Base-by-base conservation (phyloP, 495 filamentous ascomycete species). In the Collariella sp. region DNA sequence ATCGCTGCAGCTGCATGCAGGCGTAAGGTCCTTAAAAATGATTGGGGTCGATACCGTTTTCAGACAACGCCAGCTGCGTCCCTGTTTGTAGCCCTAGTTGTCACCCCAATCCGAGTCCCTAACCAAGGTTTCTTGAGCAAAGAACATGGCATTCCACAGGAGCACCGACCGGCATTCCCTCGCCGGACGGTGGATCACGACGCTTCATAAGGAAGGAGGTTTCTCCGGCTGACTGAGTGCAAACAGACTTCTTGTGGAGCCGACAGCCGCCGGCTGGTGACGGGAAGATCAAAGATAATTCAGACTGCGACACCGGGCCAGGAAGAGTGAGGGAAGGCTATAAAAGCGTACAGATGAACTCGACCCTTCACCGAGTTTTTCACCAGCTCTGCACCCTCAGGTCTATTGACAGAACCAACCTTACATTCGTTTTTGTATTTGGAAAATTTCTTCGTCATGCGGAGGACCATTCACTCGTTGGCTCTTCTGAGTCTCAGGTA, bases 401-500 rank as follows among this genome's bases (percentile, higher is more conserved):
- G 33, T 26, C 26, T 16, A 19, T 18, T 20, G 26, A 7, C 2
- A 34, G 35, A 33, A 10, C 22, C 24, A 19, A 15, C 34, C 15
- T 9, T 29, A 46, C 51, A 16, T 22, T 54, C 44, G 36, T 46
- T 51, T 47, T 20, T 47, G 10, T 11, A 38, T 31, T 1, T 7
- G 47, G 36, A 38, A 33, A 5, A 24, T 18, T 33, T 20, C n/a
- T 1, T 13, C 24, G 7, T 36, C 41, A 59, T 59, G 55, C 33
- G 24, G n/a, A 38, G 33, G 26, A n/a, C 3, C 2, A 7, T 41
- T 50, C 56, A 31, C 31, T 34, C 41, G 18, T 35, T 55, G 41
- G 47, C 52, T 47, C 47, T 59, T 2, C n/a, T 59, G 40, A 46
- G 56, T 18, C 31, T 59, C 19, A 26, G 56, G 56, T 55, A 54